Evolutionary conservation across 2,329 filamentous ascomycete species (phyloP), one percentile per base, ranked within the genome.

Genomic region (Phialemoniopsis sp.): DNA sequence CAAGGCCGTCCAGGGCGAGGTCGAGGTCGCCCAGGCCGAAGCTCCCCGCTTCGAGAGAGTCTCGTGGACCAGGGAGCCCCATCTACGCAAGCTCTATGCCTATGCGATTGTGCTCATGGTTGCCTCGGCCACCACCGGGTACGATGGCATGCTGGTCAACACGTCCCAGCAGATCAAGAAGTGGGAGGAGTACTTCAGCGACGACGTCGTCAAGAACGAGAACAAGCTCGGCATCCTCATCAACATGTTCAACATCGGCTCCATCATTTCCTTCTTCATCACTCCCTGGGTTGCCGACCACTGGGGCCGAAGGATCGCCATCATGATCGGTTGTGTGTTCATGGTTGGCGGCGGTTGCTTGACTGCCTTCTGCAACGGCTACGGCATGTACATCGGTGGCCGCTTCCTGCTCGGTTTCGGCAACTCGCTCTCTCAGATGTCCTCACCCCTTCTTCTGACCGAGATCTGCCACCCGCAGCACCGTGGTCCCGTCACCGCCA

Each of bases 391-490:
- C 50, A 68, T 80, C 50, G 74, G 64, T 13, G 78, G 78, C 32
- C 71, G 80, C 36, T 79, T 82, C 48, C 59, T 83, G 36, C 71
- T 83, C 26, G 83, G 83, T 45, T 85, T 87, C 50, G 82, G 82
- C 33, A 82, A 82, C 62, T 78, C 75, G 36, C 62, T 85, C 36
- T 67, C 79, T 0, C 80, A 84, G 50, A 76, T 82, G 62, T 72
- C 75, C 5, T 80, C 79, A 12, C 80, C 80, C 4, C 66, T 85
- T 36, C 67, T 85, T 8, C 68, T 85, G 10, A 78, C 77, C 4
- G 82, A 85, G 63, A 72, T 85, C 44, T 78, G 74, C 60, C 81
- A 85, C 53, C 80, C 81, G 17, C 81, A 85, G 53, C 80, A 86
- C 54, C 76, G 81, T 53, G 80, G 73, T 21, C 75, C 73, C 19